Percentiles rank a stretch among this genome's conserved stretches.
Conservation (phyloP, 2,329 filamentous ascomycete genomes). For the Ascochyta fabae region DNA sequence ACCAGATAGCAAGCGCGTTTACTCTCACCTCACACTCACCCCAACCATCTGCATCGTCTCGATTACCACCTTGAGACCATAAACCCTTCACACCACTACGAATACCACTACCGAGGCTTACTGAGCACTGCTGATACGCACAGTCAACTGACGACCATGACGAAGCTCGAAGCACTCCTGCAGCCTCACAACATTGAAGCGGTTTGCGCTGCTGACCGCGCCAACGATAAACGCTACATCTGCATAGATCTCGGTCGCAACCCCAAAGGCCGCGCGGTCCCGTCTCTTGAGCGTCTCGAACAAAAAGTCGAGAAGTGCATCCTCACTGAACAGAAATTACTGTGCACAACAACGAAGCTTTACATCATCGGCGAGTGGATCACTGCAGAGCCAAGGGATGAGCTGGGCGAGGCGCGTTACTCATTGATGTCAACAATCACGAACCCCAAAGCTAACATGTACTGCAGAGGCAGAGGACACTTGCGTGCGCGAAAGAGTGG, state of each 20-base stretch:
- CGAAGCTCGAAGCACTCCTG: conserved; percentile 17
- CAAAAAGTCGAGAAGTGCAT: conserved; percentile 15
- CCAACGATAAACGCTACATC: conserved; percentile 17
- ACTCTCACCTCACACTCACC: conserved; percentile 1
- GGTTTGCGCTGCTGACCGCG: conserved; percentile 17
- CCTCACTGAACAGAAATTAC: neutral
- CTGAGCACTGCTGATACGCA: neutral
- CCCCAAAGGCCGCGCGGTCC: conserved; percentile 7
- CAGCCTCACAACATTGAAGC: conserved; percentile 22
- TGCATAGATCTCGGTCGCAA: conserved; percentile 27
- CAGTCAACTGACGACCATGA: conserved; percentile 12
- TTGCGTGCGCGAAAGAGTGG: conserved; percentile 23
- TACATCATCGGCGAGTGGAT: conserved; percentile 38
- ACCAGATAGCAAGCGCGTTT: conserved; percentile 1
- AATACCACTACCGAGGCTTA: neutral
- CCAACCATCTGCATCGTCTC: neutral
- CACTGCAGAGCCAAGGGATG: neutral
- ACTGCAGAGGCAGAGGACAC: conserved; percentile 1
- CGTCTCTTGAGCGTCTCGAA: conserved; percentile 20
- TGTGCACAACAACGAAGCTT: conserved; percentile 25
- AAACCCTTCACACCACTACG: no score
- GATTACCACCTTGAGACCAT: neutral
- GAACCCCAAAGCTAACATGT: neutral
- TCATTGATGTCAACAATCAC: neutral
- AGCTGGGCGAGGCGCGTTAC: neutral